Percentiles rank a stretch among this genome's conserved stretches.
phyloP scores from a whole-genome alignment of 306 rosid genomes.

The Fagus crenata region DNA sequence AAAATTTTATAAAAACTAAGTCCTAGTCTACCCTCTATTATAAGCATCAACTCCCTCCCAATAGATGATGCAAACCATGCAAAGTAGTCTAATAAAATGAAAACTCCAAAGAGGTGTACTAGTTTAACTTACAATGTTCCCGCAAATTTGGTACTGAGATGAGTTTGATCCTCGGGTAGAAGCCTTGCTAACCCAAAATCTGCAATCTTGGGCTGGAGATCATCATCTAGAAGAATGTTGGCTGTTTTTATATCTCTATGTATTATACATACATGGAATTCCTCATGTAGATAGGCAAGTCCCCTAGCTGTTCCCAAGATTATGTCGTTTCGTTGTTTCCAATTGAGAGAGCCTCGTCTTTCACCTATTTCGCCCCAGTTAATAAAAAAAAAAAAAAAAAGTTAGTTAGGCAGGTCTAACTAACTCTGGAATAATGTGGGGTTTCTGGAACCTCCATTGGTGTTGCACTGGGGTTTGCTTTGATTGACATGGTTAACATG shows the following conservation, averaged over 20 bases:
- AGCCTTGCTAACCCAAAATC: constrained; percentile 81
- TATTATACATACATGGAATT: constrained; percentile 65
- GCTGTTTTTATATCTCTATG: constrained; percentile 70
- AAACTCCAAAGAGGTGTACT: neutral
- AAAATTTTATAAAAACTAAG: no score
- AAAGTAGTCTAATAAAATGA: neutral
- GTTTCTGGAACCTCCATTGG: no score
- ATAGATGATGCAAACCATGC: neutral
- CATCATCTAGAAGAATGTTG: constrained; percentile 67
- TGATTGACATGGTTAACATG: no score
- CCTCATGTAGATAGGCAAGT: constrained; percentile 66
- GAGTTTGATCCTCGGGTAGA: constrained; percentile 54
- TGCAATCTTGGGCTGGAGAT: constrained; percentile 58
- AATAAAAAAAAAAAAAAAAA: neutral
- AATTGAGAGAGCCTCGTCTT: constrained; percentile 47
- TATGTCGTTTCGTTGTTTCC: constrained; percentile 58
- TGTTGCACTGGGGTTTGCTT: no score
- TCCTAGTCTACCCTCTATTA: no score
- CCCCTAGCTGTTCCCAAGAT: constrained; percentile 69
- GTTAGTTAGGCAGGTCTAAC: no score
- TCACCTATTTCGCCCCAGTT: constrained; percentile 31
- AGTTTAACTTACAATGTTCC: constrained; percentile 62
- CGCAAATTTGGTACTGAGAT: constrained; percentile 65
- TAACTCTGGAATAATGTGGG: no score
- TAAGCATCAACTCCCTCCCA: neutral